Evolutionary conservation across 139 green algal genomes (phyloP).

Genomic region (Chlorella vulgaris): DNA sequence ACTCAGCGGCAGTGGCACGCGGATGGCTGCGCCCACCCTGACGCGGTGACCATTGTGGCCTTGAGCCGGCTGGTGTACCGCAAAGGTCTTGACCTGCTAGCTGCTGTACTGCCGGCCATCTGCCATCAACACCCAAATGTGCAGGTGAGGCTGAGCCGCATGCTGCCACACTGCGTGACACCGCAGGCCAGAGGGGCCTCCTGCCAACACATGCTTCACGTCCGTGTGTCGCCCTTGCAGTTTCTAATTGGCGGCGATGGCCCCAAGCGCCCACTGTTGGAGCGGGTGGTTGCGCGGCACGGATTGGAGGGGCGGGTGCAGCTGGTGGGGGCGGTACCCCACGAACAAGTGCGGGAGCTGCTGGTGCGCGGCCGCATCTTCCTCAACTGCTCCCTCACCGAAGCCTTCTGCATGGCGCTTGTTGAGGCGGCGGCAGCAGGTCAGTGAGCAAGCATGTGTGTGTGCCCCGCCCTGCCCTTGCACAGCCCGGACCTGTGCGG

Average conservation of each 20-base stretch:
- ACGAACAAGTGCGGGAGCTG: constrained; percentile 62
- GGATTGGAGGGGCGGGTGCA: constrained; percentile 71
- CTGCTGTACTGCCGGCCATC: constrained; percentile 81
- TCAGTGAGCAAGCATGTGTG: constrained; percentile 28
- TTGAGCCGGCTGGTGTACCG: constrained; percentile 92
- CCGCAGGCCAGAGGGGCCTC: too few relatives aligned
- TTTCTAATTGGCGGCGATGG: constrained; percentile 78
- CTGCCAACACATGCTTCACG: too few relatives aligned
- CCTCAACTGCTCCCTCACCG: constrained; percentile 93
- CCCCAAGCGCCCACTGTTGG: constrained; percentile 82
- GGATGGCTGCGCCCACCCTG: too few relatives aligned
- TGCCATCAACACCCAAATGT: constrained; percentile 72
- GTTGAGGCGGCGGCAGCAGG: constrained; percentile 90
- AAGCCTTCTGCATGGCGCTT: constrained; percentile 98
- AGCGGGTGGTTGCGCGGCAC: constrained; percentile 71
- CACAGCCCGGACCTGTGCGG: background rate
- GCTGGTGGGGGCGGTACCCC: constrained; percentile 82
- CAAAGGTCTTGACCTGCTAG: constrained; percentile 95
- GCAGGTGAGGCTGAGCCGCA: too few relatives aligned
- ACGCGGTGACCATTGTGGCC: constrained; percentile 72
- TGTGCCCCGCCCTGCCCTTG: background rate
- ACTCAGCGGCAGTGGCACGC: background rate
- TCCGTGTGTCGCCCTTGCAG: constrained; percentile 56
- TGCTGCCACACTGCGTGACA: too few relatives aligned
- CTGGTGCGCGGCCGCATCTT: constrained; percentile 82